Evolutionary conservation across 768 basidiomycete genomes (phyloP), one percentile per base, ranked within the genome.

Genomic region (Boletus tomentosulus): DNA sequence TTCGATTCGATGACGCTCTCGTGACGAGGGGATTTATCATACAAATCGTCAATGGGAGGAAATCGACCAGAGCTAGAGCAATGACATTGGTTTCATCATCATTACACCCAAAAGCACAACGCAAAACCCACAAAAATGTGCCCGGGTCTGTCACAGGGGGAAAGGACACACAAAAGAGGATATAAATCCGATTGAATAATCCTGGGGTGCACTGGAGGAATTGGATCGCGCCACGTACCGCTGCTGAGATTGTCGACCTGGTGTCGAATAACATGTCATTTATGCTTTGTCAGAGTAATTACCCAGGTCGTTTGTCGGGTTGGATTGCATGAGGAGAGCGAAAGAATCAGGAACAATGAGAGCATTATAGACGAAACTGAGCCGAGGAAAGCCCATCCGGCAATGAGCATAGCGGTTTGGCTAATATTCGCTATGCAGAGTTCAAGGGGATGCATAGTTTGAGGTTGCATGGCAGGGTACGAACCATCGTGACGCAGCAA

Each of bases 151-250:
- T 19, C 27, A 13, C 10, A 46, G 10, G 22, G 53, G 46, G 13
- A 34, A 53, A 16, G 50, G 59, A n/a, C 56, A 60, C 6, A 57
- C 46, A n/a, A 60, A 24, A 31, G 56, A 55, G 8, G 49, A 35
- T 16, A 58, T 33, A 25, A 57, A 43, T 3, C 42, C 12, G 11
- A 4, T 27, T 6, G 41, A 24, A 43, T 4, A 25, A 24, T 43
- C 42, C 24, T 43, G 24, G 16, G 42, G 24, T 43, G 9, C 13
- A 43, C 24, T 43, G 15, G 42, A 12, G 6, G 24, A 43, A 15
- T 39, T 39, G 38, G 38, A 39, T 39, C 16, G 38, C 10, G 19
- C 22, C 38, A 39, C 38, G 10, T 7, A 39, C n/a, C 19, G 37
- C 9, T 19, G 37, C 19, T 19, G 19, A 12, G 4, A 25, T 34